phyloP scores from a whole-genome alignment of 78 protist species.

The Reticulomyxa filosa region DNA sequence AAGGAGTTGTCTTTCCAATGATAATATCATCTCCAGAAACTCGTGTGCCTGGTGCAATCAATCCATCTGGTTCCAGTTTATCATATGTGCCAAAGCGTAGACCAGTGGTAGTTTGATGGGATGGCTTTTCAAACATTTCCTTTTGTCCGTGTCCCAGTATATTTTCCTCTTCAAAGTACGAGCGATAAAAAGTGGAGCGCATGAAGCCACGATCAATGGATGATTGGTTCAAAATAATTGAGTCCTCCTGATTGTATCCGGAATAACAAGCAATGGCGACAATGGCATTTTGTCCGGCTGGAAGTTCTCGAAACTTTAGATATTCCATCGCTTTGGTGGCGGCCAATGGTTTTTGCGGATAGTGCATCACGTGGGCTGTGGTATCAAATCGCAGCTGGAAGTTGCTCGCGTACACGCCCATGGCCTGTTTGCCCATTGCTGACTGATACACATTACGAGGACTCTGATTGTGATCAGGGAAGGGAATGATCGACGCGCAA shows the following conservation, averaged over 20 bases:
- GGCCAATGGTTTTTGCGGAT: constrained; percentile 97
- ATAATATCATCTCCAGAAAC: constrained; percentile 73
- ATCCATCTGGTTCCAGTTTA: constrained; percentile 91
- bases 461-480: constrained; percentile 98
- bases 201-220: constrained; percentile 96
- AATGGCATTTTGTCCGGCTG: constrained; percentile 95
- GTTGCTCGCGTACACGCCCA: constrained; percentile 72
- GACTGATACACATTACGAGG: constrained; percentile 99
- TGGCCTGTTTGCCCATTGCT: constrained; percentile 99
- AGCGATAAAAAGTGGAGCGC: constrained; percentile 65
- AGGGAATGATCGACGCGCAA: constrained; percentile 95
- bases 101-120: background rate
- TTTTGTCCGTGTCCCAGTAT: background rate
- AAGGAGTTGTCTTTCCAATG: constrained; percentile 80
- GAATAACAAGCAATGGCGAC: constrained; percentile 90
- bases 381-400: constrained; percentile 95
- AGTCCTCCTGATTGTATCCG: constrained; percentile 99
- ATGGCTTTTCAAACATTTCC: background rate
- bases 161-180: constrained; percentile 19
- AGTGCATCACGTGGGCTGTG: constrained; percentile 80
- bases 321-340: constrained; percentile 81
- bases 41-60: constrained; percentile 72
- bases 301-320: constrained; percentile 81
- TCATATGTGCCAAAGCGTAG: constrained; percentile 27
- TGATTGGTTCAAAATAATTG: constrained; percentile 82